Percentiles rank a stretch among this genome's conserved stretches.
phyloP scores from a whole-genome alignment of 2,329 filamentous ascomycete species.

The Calonectria pauciramosa region DNA sequence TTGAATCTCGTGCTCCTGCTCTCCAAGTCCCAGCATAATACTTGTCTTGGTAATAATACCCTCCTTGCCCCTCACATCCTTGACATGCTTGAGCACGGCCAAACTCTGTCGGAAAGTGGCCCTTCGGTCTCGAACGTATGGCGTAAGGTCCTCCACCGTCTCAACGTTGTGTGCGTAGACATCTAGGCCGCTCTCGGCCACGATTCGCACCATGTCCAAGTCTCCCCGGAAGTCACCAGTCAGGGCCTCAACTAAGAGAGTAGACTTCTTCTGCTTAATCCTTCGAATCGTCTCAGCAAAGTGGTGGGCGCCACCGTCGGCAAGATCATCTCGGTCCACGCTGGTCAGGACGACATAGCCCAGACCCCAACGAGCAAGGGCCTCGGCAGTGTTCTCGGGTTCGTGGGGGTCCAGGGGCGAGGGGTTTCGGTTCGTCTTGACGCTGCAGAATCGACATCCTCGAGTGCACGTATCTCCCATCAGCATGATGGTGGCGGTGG shows the following conservation, averaged over 20 bases:
- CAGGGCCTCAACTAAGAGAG: conserved; percentile 84
- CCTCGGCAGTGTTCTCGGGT: conserved; percentile 96
- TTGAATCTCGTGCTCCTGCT: conserved; percentile 89
- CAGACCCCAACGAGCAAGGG: conserved; percentile 90
- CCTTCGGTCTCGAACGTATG: conserved; percentile 88
- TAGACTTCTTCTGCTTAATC: conserved; percentile 88
- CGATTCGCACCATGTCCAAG: conserved; percentile 85
- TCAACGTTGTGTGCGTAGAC: conserved; percentile 98
- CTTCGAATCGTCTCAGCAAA: conserved; percentile 94
- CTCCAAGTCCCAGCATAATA: conserved; percentile 95
- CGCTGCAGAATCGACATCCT: conserved; percentile 96
- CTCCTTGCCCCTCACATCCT: conserved; percentile 76
- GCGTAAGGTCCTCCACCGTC: conserved; percentile 91
- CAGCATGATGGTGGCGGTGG: conserved; percentile 98
- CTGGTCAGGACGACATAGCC: conserved; percentile 96
- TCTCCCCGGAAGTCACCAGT: conserved; percentile 92
- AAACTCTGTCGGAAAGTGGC: conserved; percentile 92
- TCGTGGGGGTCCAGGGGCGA: conserved; percentile 93
- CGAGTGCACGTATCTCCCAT: conserved; percentile 99
- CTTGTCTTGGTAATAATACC: conserved; percentile 98
- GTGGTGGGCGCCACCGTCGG: conserved; percentile 89
- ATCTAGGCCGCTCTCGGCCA: conserved; percentile 90
- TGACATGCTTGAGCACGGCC: conserved; percentile 83
- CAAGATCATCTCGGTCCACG: conserved; percentile 93
- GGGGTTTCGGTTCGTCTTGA: conserved; percentile 86